A percentile compares a stretch with the other conserved stretches of the same genome.
Evolutionary conservation across 2,329 filamentous ascomycete species (phyloP).

Genomic region (Cercospora sesami): DNA sequence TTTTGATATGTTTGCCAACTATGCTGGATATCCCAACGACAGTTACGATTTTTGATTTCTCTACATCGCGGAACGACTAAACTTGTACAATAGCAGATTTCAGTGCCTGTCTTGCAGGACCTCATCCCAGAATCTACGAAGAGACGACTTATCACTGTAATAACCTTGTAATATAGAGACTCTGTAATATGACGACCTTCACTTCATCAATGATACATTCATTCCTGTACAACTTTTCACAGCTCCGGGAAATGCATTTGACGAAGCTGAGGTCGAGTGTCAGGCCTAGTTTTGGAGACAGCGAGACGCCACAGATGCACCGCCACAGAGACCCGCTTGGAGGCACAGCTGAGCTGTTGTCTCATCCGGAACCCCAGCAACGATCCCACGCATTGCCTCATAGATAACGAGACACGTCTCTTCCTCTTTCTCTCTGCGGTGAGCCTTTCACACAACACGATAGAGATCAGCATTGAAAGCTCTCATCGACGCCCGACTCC

Average conservation of each 20-base stretch:
- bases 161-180: neutral
- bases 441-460: neutral
- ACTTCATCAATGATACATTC: neutral
- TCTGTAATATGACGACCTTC: neutral
- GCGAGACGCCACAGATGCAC: neutral
- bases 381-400: neutral
- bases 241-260: neutral
- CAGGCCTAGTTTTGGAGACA: neutral
- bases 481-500: neutral
- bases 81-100: neutral
- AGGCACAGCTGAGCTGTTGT: slow-evolving; percentile 1
- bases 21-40: neutral
- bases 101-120: neutral
- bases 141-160: neutral
- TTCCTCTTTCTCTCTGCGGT: neutral
- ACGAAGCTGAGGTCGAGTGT: neutral
- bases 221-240: neutral
- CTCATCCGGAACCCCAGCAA: slow-evolving; percentile 1
- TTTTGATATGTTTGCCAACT: neutral
- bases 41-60: neutral
- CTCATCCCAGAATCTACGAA: neutral
- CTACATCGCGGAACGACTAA: neutral
- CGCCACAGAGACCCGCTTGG: neutral
- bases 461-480: neutral
- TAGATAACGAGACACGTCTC: neutral